A percentile compares a stretch with the other conserved stretches of the same genome.
These are phyloP conservation scores for Solanum paucissectum DNA, from an alignment of 257 asterid species.

Conservation along the genomic window DNA sequence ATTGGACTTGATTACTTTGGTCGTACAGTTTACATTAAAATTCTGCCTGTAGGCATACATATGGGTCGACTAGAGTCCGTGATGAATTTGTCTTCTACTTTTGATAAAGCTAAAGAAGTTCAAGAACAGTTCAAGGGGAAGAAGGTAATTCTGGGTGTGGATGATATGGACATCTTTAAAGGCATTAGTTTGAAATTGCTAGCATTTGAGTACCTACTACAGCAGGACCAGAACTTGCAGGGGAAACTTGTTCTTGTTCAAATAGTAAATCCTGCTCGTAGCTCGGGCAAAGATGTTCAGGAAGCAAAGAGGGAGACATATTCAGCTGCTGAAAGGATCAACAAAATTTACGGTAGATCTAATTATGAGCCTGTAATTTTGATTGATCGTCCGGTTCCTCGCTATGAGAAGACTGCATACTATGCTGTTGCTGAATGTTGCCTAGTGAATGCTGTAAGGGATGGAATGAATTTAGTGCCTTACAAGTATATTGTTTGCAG, in stretches of 20 bases:
- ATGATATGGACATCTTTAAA: conserved; percentile 91
- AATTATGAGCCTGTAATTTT: conserved; percentile 57
- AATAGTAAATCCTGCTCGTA: conserved; percentile 86
- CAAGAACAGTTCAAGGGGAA: conserved; percentile 55
- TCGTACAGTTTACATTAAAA: conserved; percentile 76
- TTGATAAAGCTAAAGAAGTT: conserved; percentile 53
- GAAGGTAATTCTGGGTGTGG: conserved; percentile 77
- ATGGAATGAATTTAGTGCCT: conserved; percentile 93
- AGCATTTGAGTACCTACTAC: conserved; percentile 70
- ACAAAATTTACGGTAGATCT: conserved; percentile 39
- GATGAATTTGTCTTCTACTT: conserved; percentile 49
- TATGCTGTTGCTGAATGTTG: conserved; percentile 90
- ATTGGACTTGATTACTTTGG: conserved; percentile 91
- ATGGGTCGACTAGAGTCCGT: conserved; percentile 81
- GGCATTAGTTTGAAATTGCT: conserved; percentile 80
- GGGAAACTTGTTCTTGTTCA: conserved; percentile 69
- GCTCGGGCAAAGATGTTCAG: conserved; percentile 84
- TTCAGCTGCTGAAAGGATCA: conserved; percentile 51
- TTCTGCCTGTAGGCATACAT: conserved; percentile 86
- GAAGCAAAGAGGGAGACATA: conserved; percentile 77
- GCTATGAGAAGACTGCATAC: conserved; percentile 75
- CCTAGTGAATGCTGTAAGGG: conserved; percentile 90
- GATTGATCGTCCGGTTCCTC: conserved; percentile 72
- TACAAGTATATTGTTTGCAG: conserved; percentile 80
- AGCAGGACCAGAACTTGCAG: conserved; percentile 31